Percentiles rank a stretch among this genome's conserved stretches.
Conservation (phyloP, 75 land plant species). For the Picea sitchensis region DNA sequence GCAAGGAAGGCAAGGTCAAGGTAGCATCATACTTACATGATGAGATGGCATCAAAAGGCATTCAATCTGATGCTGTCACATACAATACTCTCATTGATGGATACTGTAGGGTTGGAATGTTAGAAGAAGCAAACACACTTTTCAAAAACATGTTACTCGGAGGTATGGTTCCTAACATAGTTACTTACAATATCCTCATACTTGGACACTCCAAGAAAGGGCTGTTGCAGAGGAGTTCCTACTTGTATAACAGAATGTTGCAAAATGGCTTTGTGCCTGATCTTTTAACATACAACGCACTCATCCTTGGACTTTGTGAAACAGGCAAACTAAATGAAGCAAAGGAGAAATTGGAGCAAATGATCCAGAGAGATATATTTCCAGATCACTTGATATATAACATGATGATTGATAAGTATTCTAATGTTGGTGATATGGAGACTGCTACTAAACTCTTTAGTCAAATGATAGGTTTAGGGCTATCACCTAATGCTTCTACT, state of each 20-base stretch:
- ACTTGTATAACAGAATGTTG: constrained; percentile 27
- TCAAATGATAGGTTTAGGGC: constrained; percentile 34
- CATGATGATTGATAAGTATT: constrained; percentile 27
- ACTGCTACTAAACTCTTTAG: constrained; percentile 22
- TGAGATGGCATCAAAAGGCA: constrained; percentile 39
- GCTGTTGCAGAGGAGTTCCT: constrained; percentile 15
- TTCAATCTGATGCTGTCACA: constrained; percentile 33
- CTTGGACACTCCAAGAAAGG: constrained; percentile 35
- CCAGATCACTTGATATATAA: constrained; percentile 38
- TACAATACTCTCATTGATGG: constrained; percentile 50
- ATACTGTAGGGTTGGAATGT: constrained; percentile 36
- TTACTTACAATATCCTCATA: constrained; percentile 66
- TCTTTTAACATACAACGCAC: constrained; percentile 32
- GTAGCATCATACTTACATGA: constrained; percentile 36
- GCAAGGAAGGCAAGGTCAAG: constrained; percentile 37
- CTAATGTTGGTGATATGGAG: constrained; percentile 18
- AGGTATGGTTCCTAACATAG: constrained; percentile 35
- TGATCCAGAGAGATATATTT: constrained; percentile 23
- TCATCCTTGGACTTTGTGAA: constrained; percentile 54
- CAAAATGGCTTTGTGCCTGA: constrained; percentile 33
- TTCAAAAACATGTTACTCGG: constrained; percentile 30
- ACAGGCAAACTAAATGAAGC: constrained; percentile 34
- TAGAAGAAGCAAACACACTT: constrained; percentile 23
- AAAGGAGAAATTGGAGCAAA: constrained; percentile 29
- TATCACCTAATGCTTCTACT: constrained; percentile 21